phyloP scores from a whole-genome alignment of 768 basidiomycete species.

The Tricholoma sp. region DNA sequence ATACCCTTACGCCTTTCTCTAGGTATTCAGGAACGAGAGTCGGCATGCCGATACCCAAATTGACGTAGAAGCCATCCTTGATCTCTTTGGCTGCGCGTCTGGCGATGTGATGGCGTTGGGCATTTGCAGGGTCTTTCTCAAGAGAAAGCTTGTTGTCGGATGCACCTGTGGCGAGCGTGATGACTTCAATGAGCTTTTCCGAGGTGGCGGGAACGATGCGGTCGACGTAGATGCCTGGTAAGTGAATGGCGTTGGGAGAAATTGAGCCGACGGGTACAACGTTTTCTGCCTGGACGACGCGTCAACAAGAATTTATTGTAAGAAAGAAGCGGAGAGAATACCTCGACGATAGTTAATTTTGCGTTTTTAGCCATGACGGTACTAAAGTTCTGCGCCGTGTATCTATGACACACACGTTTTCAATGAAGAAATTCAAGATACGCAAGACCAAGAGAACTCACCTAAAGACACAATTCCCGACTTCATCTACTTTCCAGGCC shows the following conservation, averaged over 20 bases:
- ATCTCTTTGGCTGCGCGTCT: conserved; percentile 86
- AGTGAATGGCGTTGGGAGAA: conserved; percentile 76
- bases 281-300: conserved; percentile 62
- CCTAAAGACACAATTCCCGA: conserved; percentile 90
- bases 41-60: conserved; percentile 89
- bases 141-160: conserved; percentile 28
- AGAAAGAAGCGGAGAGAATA: conserved; percentile 14
- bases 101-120: conserved; percentile 70
- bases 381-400: conserved; percentile 84
- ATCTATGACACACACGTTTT: conserved; percentile 37
- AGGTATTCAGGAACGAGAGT: conserved; percentile 82
- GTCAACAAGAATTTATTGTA: neutral
- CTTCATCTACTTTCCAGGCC: conserved; percentile 91
- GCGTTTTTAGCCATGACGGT: conserved; percentile 87
- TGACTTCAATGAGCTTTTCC: conserved; percentile 74
- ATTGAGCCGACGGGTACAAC: conserved; percentile 82
- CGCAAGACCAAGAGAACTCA: conserved; percentile 22
- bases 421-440: neutral
- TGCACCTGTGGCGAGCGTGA: conserved; percentile 57
- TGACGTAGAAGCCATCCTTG: conserved; percentile 83
- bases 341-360: conserved; percentile 87
- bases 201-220: conserved; percentile 77
- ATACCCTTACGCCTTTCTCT: conserved; percentile 70
- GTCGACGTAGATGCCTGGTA: conserved; percentile 85
- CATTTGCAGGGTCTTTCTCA: conserved; percentile 49